Percentiles rank a stretch among this genome's conserved stretches.
phyloP scores from a whole-genome alignment of 371 early-diverging fungal species.

The Mucor racemosus region DNA sequence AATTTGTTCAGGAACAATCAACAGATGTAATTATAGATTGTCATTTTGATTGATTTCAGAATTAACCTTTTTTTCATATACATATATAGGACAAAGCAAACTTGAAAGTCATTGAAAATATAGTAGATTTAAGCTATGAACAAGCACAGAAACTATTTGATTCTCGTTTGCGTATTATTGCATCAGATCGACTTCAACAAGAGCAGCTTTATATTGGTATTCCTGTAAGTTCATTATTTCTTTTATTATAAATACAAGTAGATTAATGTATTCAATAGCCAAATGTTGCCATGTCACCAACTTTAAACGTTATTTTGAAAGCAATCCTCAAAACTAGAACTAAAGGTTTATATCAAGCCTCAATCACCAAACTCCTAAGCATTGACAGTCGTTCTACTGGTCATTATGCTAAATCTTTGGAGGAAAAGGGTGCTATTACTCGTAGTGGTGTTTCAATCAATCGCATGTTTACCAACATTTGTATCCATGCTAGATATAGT shows the following conservation, averaged over 20 bases:
- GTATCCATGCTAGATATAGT: constrained; percentile 36
- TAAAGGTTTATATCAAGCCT: constrained; percentile 40
- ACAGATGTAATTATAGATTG: not conserved
- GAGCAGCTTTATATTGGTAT: constrained; percentile 35
- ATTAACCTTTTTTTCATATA: not conserved
- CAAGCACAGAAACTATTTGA: constrained; percentile 35
- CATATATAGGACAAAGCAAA: not conserved
- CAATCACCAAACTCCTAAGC: constrained; percentile 27
- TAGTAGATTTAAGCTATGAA: constrained; percentile 22
- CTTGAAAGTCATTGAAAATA: constrained; percentile 16
- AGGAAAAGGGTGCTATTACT: constrained; percentile 40
- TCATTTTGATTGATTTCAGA: not conserved
- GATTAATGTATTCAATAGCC: too few species aligned
- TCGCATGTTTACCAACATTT: constrained; percentile 38
- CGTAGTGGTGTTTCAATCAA: constrained; percentile 29
- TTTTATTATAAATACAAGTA: too few species aligned
- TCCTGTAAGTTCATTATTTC: constrained; percentile 47
- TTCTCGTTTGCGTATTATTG: constrained; percentile 26
- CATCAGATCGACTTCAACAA: constrained; percentile 30
- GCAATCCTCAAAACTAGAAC: constrained; percentile 28
- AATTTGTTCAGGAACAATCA: not conserved
- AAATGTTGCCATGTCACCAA: constrained; percentile 28
- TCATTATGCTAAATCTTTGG: constrained; percentile 42
- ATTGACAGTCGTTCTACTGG: constrained; percentile 51
- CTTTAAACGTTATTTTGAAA: constrained; percentile 26